Evolutionary conservation across 106 monocot species (phyloP).

Genomic region (Dioscorea dumetorum): DNA sequence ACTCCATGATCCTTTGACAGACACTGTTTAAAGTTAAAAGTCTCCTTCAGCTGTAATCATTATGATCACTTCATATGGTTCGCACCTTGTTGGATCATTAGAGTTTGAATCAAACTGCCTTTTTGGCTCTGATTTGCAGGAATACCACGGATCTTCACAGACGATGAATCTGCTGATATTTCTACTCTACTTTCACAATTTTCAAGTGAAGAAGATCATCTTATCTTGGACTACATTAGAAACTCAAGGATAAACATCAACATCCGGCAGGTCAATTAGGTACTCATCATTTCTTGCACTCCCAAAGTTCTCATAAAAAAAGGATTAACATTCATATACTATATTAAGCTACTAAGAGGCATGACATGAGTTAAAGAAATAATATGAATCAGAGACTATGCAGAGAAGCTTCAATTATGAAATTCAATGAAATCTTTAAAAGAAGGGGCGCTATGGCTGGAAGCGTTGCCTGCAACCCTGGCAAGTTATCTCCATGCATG

Average conservation of each 20-base stretch:
- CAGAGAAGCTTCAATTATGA: neutral
- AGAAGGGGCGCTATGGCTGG: conserved; percentile 11
- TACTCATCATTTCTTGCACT: neutral
- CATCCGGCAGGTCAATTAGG: conserved; percentile 57
- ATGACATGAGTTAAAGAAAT: neutral
- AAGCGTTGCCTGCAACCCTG: conserved; percentile 56
- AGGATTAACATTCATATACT: neutral
- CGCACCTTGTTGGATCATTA: neutral
- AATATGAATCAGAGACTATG: too few species aligned
- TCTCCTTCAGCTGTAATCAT: neutral
- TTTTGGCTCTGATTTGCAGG: neutral
- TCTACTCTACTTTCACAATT: neutral
- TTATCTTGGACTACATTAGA: conserved; percentile 30
- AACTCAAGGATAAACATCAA: conserved; percentile 70
- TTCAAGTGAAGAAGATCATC: neutral
- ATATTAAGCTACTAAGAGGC: too few species aligned
- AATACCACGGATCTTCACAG: neutral
- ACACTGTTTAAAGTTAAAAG: neutral
- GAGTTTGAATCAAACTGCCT: neutral
- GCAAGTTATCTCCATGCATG: conserved; percentile 62
- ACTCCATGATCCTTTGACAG: neutral
- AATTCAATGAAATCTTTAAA: neutral
- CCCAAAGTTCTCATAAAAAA: neutral
- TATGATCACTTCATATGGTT: neutral
- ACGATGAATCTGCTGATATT: neutral